These are phyloP conservation scores for Arthrobotrys pseudoclavata DNA, from an alignment of 2,329 filamentous ascomycete species.

Conservation along the genomic window DNA sequence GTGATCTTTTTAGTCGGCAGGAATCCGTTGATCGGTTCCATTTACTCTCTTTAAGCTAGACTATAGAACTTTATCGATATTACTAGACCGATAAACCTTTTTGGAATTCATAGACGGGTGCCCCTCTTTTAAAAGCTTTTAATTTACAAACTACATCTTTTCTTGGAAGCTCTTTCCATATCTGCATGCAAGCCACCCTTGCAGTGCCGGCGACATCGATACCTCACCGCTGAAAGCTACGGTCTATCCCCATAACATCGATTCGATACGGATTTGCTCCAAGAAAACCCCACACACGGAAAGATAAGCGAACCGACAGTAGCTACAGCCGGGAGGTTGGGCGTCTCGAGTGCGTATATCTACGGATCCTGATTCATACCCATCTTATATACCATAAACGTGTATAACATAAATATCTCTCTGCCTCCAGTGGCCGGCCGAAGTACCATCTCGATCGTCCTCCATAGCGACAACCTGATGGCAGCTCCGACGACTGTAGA, in stretches of 20 bases:
- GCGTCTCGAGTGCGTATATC: slow-evolving; percentile 32
- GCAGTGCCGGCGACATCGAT: slow-evolving; percentile 38
- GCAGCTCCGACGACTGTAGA: slow-evolving; percentile 45
- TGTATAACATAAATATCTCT: slow-evolving; percentile 55
- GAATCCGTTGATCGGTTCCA: slow-evolving; percentile 60
- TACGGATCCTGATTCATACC: slow-evolving; percentile 26
- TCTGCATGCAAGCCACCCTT: slow-evolving; percentile 57
- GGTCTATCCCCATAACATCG: not conserved
- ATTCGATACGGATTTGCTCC: slow-evolving; percentile 3
- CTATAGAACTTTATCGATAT: slow-evolving; percentile 24
- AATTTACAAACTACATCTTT: slow-evolving; percentile 27
- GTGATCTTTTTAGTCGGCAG: slow-evolving; percentile 39
- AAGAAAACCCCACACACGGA: slow-evolving; percentile 41
- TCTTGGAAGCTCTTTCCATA: slow-evolving; percentile 51
- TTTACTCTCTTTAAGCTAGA: slow-evolving; percentile 52
- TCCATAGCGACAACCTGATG: slow-evolving; percentile 44
- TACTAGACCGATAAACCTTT: slow-evolving; percentile 44
- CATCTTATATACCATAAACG: slow-evolving; percentile 9
- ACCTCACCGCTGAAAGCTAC: not conserved
- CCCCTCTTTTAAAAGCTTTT: slow-evolving; percentile 36
- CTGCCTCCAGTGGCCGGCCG: slow-evolving; percentile 48
- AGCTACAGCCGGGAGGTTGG: slow-evolving; percentile 49
- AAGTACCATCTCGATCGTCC: slow-evolving; percentile 50
- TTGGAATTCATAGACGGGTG: slow-evolving; percentile 46
- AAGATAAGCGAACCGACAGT: slow-evolving; percentile 49